Base-by-base conservation (phyloP, 2,329 filamentous ascomycete species). In the Phoma sp. region DNA sequence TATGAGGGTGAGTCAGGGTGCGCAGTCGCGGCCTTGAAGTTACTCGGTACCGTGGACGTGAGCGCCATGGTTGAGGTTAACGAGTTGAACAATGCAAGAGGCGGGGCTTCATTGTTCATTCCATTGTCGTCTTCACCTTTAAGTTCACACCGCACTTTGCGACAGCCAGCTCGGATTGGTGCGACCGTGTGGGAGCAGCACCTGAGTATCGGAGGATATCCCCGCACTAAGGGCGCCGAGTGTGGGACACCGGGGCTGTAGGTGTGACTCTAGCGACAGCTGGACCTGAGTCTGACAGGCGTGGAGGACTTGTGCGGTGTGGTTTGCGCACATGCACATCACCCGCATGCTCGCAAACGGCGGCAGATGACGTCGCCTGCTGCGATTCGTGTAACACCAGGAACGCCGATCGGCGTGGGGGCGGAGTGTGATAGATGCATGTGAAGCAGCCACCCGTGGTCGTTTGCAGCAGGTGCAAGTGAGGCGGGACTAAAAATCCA, bases 31-130 rank as follows among this genome's bases (percentile, higher is more conserved):
- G 51, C 49, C 26, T 29, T 45, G 10, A 45, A n/a, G 23, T 29
- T 49, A 38, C 18, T 40, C 39, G 29, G 34, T 40, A 36, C 40
- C 6, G 40, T 48, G 12, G 29, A 38, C 28, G 29, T 40, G 39
- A 49, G 34, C 23, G 45, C 40, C 42, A 47, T 50, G 58, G 37
- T 59, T 23, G 32, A 55, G 17, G 39, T 34, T 42, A 47, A 42
- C 51, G 42, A 48, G 32, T 38, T 51, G 21, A 52, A 50, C 36
- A 56, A 59, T 37, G 33, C 14, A 23, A 40, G 47, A 50, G 49
- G 57, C 49, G 55, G 52, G 48, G 42, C 25, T 42, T 53, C 30
- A 40, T 53, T 53, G 28, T 57, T 51, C 40, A 54, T 54, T 54
- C 45, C 49, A 47, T 42, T 49, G 42, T 53, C 38, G 32, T 32